Percentiles rank a stretch among this genome's conserved stretches.
Evolutionary conservation across 2,329 filamentous ascomycete species (phyloP).

Genomic region (Penicillium thymicola): DNA sequence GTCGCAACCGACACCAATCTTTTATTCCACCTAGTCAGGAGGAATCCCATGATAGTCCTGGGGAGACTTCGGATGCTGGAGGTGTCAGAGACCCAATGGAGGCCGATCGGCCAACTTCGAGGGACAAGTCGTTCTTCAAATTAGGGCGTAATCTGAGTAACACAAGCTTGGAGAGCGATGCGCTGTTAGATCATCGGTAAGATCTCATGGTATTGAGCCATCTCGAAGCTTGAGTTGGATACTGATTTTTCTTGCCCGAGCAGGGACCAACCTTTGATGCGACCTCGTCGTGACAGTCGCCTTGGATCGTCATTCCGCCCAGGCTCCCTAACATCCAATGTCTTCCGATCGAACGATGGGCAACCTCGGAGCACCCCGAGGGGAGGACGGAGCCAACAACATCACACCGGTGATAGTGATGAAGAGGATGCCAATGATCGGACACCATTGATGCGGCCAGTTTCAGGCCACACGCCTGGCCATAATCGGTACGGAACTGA

Average conservation of each 20-base stretch:
- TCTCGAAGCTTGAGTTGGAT: background rate
- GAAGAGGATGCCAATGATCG: constrained; percentile 47
- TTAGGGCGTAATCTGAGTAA: constrained; percentile 65
- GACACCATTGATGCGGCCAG: constrained; percentile 51
- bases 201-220: constrained; percentile 14
- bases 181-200: constrained; percentile 80
- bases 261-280: constrained; percentile 60
- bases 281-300: constrained; percentile 58
- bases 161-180: constrained; percentile 86
- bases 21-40: constrained; percentile 62
- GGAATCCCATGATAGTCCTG: constrained; percentile 50
- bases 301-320: constrained; percentile 40
- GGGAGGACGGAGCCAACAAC: constrained; percentile 26
- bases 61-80: constrained; percentile 48
- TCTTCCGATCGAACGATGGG: constrained; percentile 46
- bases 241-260: constrained; percentile 17
- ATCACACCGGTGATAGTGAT: constrained; percentile 29
- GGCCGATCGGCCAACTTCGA: constrained; percentile 24
- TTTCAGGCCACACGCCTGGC: constrained; percentile 33
- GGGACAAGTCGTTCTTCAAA: constrained; percentile 52
- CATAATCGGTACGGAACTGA: constrained; percentile 36
- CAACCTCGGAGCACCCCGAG: constrained; percentile 33
- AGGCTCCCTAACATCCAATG: constrained; percentile 27
- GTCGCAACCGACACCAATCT: constrained; percentile 75
- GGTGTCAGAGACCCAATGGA: constrained; percentile 31